Base-by-base conservation (phyloP, 305 asterid genomes). In the Ajuga reptans region DNA sequence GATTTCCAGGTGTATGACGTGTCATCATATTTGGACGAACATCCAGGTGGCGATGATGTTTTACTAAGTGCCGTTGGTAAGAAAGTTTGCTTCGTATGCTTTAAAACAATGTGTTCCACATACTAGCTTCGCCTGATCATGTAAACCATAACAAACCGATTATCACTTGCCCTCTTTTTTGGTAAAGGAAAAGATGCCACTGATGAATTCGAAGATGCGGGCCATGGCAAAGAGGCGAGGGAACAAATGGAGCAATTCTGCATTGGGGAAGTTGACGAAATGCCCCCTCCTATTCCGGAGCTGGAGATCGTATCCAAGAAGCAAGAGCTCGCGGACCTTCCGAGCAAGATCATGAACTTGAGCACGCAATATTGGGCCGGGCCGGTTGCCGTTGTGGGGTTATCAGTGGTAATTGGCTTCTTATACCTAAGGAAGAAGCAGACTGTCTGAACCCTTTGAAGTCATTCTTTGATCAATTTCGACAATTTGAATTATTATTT, bases 1-100 rank as follows among this genome's bases (percentile, higher is more conserved):
- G 62, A 73, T 71, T 64, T 16, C 66, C 90, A 92, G 98, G 91
- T 92, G 29, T 92, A 92, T 65, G 98, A 92, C 29, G 91, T 90
- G 65, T 83, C 98, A 37, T n/a, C 91, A 6, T 90, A 90, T 78
- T 55, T 92, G 78, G 87, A 92, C n/a, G 98, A 92, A 36, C 97
- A 90, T 73, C 98, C 98, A 11, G 98, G 98, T 0, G 98, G 98
- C 65, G 96, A 88, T 60, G 98, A 90, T 77, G 89, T 90, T 68
- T 46, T 92, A 56, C 83, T 86, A 36, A 46, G 70, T 42, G 85
- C 83, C 72, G 73, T 92, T 68, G 96, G 98, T 92, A 82, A 36
- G 64, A 12, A 2, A 39, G 8, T 68, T 57, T 31, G 16, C 49
- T 57, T 33, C 16, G 0, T 41, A 11, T 51, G 37, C 65, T 34